Conservation (phyloP, 495 filamentous ascomycete species). For the Aspergillus funiculosus region DNA sequence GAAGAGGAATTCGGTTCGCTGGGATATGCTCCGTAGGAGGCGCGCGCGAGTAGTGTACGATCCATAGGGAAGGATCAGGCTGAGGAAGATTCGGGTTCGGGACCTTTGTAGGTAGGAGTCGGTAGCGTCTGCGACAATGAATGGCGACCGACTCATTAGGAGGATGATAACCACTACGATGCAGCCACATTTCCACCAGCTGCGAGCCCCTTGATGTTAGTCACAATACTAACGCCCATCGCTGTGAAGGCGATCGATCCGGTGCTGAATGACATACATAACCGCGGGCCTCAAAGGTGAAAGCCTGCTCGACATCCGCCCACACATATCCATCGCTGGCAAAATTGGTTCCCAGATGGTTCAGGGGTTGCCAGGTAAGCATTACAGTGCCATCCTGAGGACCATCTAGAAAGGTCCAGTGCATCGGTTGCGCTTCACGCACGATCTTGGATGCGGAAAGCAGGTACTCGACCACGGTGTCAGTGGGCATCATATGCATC, state of each 20-base stretch:
- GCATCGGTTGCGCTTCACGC: slow-evolving; percentile 69
- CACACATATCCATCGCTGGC: slow-evolving; percentile 91
- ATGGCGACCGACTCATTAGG: slow-evolving; percentile 62
- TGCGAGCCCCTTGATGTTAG: slow-evolving; percentile 22
- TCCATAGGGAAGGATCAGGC: slow-evolving; percentile 79
- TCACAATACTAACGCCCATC: neutral
- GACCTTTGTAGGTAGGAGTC: slow-evolving; percentile 60
- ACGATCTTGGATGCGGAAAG: slow-evolving; percentile 73
- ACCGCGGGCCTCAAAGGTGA: slow-evolving; percentile 64
- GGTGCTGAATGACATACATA: slow-evolving; percentile 52
- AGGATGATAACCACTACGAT: slow-evolving; percentile 68
- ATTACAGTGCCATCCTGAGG: slow-evolving; percentile 75
- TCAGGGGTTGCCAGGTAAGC: slow-evolving; percentile 78
- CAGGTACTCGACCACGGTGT: slow-evolving; percentile 71
- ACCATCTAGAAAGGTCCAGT: slow-evolving; percentile 83
- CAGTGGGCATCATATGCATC: slow-evolving; percentile 57
- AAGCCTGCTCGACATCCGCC: slow-evolving; percentile 69
- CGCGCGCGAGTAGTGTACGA: slow-evolving; percentile 81
- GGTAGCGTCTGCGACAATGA: slow-evolving; percentile 77
- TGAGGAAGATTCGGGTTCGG: slow-evolving; percentile 54
- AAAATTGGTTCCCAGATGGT: slow-evolving; percentile 59
- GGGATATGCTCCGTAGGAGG: slow-evolving; percentile 68
- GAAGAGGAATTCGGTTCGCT: slow-evolving; percentile 53
- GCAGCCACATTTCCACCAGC: slow-evolving; percentile 76
- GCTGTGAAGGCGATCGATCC: neutral